Base-by-base conservation (phyloP, 345 rosid genomes). In the Viola odorata region DNA sequence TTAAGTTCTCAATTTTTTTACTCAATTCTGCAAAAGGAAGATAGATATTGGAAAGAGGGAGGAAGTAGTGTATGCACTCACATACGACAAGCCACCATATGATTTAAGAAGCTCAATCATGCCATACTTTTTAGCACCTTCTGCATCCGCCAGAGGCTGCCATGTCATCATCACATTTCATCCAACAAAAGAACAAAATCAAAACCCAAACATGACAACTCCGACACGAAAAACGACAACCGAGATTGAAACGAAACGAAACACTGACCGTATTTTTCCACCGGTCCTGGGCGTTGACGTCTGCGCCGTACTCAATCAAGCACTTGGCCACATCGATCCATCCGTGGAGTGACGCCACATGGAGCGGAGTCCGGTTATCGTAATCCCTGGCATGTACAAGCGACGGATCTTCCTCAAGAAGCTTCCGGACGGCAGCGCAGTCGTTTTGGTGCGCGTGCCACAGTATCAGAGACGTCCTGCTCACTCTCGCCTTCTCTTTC, bases 401-500 rank as follows among this genome's bases (percentile, higher is more conserved):
- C 57, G 95, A 71, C 7, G 61, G 85, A 77, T 90, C 97, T 68
- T 94, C 99, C 77, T 90, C 96, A 6, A 94, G 86, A 53, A 94
- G 96, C 73, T 90, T 94, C 44, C 84, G 80, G 40, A 94, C 99
- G 32, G 96, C 89, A 4, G 77, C 60, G 57, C 79, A 79, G 76
- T 94, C 99, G 84, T 94, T 88, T 58, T 94, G 99, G 78, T 94
- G 99, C 15, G 99, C 91, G 70, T 94, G 97, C 99, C 99, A 94
- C 3, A 94, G 86, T 66, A 94, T 90, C 72, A 83, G 75, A 16
- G 99, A 94, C 45, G 99, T 94, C 78, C 95, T 79, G 84, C 97
- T 94, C 57, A 94, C 97, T 58, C 99, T 79, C 39, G 99, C 89
- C 86, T 94, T 94, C 84, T 94, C 96, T 82, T 83, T 89, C 70